Conservation (phyloP, 805 yeast genomes). For the Starmerella gropengiesseri region DNA sequence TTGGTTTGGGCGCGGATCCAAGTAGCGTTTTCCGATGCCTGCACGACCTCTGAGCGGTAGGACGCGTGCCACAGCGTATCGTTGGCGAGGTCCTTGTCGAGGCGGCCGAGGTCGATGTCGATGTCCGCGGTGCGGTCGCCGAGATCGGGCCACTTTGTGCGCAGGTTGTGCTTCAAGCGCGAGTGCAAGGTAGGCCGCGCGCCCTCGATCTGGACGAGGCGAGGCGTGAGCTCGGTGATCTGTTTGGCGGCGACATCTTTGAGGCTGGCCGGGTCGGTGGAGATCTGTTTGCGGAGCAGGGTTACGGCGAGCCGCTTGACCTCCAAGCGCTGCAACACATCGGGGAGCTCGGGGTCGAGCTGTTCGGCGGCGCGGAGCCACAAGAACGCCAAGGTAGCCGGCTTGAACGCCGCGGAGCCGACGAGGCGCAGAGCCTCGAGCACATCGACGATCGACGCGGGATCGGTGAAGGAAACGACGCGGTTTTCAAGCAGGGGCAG, state of each 20-base stretch:
- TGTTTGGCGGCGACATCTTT: neutral
- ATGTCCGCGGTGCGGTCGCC: conserved; percentile 1
- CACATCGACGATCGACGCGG: conserved; percentile 11
- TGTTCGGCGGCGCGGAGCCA: neutral
- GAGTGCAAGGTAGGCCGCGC: conserved; percentile 22
- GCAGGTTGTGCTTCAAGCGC: conserved; percentile 7
- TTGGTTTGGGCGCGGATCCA: conserved; percentile 7
- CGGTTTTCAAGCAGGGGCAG: conserved; percentile 12
- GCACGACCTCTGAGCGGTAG: conserved; percentile 12
- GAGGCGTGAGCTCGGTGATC: conserved; percentile 6
- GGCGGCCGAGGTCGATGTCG: conserved; percentile 20
- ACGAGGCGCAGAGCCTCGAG: conserved; percentile 12
- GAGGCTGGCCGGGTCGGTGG: neutral
- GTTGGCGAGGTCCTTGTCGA: conserved; percentile 8
- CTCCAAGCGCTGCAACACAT: neutral
- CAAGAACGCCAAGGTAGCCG: conserved; percentile 5
- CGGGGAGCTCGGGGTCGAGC: neutral
- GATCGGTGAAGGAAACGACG: conserved; percentile 6
- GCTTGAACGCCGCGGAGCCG: conserved; percentile 2
- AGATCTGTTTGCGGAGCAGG: conserved; percentile 11
- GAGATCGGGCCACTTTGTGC: conserved; percentile 11
- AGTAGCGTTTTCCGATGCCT: conserved; percentile 8
- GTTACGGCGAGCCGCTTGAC: conserved; percentile 8
- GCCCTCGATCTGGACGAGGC: conserved; percentile 21
- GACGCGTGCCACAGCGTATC: conserved; percentile 15